A percentile compares a stretch with the other conserved stretches of the same genome.
Conservation (phyloP, 2,329 filamentous ascomycete genomes). For the Ophiocordyceps unilateralis region DNA sequence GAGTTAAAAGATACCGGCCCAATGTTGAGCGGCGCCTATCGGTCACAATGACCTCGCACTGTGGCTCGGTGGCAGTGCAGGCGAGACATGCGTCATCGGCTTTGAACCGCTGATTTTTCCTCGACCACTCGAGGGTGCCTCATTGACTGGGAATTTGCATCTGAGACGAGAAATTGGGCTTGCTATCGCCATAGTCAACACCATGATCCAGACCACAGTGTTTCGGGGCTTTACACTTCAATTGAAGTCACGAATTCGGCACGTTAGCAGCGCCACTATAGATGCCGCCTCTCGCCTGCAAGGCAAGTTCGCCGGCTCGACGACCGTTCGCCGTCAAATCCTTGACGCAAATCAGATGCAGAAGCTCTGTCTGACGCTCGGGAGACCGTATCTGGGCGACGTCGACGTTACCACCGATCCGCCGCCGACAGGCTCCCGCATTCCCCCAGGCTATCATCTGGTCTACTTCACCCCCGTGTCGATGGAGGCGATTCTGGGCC, state of each 20-base stretch:
- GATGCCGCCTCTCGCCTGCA: constrained; percentile 16
- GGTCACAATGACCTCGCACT: too few relatives aligned
- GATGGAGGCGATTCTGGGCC: constrained; percentile 34
- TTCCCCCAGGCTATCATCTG: constrained; percentile 44
- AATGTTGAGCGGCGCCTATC: too few relatives aligned
- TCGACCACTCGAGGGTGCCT: too few relatives aligned
- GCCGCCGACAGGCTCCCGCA: constrained; percentile 24
- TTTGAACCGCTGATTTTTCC: too few relatives aligned
- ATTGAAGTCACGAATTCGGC: not conserved
- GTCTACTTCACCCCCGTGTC: constrained; percentile 44
- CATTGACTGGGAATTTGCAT: too few relatives aligned
- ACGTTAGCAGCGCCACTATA: constrained; percentile 5
- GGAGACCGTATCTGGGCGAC: constrained; percentile 24
- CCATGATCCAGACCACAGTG: not conserved
- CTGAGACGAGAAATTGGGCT: too few relatives aligned
- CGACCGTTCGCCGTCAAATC: constrained; percentile 21
- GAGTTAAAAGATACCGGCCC: too few relatives aligned
- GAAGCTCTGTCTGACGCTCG: constrained; percentile 40
- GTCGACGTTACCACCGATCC: constrained; percentile 19
- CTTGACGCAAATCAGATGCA: constrained; percentile 48
- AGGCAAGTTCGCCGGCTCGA: constrained; percentile 11
- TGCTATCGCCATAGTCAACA: too few relatives aligned
- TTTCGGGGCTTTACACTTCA: not conserved
- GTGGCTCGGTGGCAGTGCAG: too few relatives aligned
- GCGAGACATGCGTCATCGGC: too few relatives aligned